Evolutionary conservation across 2,329 filamentous ascomycete genomes (phyloP), one percentile per base, ranked within the genome.

Genomic region (Raffaelea arxii): DNA sequence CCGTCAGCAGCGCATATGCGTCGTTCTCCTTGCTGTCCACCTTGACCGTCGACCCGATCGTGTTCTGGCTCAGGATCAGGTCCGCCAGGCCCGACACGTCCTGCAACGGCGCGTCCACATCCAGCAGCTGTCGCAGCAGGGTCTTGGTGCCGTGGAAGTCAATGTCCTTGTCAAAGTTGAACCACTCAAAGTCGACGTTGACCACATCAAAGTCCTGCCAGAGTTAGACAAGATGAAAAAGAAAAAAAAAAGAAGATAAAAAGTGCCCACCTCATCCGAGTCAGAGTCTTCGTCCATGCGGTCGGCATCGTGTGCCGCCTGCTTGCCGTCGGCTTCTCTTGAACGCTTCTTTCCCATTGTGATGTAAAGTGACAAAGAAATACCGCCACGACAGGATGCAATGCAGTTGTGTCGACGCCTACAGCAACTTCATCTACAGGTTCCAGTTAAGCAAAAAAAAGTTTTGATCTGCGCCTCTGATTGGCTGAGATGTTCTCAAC

Each of bases 121-220:
- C 92, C 63, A 98, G 82, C 37, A 98, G 79, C 65, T 98, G 92
- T 50, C 91, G 85, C 49, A 96, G 67, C 7, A 98, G 79, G 10
- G 80, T 84, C 65, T 96, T 96, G 56, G 94, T 78, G 49, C 92
- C 92, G 66, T 97, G 91, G 65, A 97, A 97, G 65, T 98, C 92
- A 57, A 94, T 76, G 7, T 85, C 80, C 2, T 86, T 75, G 57
- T 92, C 84, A 52, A 91, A 94, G 67, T 96, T 94, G 70, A 97
- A 98, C 86, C 89, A 97, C 70, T 98, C 92, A 59, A 98, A 98
- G 54, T 97, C 91, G 48, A 97, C 89, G 61, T 97, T 84, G 54
- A 98, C 80, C 63, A 91, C 84, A 61, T 95, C 86, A 59, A 89
- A 84, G 59, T 95, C 87, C 86, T 94, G 46, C 6, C 30, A 23